Evolutionary conservation across 1,139 yeast genomes (phyloP).

Genomic region (Pichia sp.): DNA sequence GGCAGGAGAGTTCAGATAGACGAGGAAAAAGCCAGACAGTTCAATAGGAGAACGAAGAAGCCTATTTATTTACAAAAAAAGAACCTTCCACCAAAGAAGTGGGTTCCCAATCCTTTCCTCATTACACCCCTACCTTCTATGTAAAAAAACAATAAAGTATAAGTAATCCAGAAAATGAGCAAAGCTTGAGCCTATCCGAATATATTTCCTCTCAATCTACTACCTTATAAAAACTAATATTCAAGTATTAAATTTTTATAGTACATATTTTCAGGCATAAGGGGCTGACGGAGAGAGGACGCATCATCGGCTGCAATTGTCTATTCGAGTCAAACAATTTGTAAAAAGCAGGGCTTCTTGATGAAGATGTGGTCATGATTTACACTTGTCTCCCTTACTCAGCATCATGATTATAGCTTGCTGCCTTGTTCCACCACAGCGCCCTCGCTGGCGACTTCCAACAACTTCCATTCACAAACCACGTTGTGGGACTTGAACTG

Average conservation of each 20-base stretch:
- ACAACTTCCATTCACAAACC: conserved; percentile 72
- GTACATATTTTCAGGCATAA: neutral
- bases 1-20: conserved; percentile 66
- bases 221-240: conserved; percentile 17
- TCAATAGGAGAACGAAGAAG: neutral
- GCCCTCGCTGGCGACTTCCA: conserved; percentile 86
- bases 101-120: too few species aligned
- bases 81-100: neutral
- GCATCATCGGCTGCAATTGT: neutral
- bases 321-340: conserved; percentile 7
- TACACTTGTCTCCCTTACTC: too few species aligned
- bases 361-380: too few species aligned
- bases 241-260: conserved; percentile 16
- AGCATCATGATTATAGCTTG: conserved; percentile 20
- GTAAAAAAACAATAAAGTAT: neutral
- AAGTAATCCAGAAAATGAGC: neutral
- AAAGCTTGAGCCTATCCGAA: neutral
- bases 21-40: neutral
- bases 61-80: neutral
- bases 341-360: neutral
- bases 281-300: neutral
- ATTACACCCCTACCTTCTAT: neutral
- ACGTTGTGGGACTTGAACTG: conserved; percentile 67
- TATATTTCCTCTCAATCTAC: neutral
- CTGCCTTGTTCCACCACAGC: conserved; percentile 45